A percentile compares a stretch with the other conserved stretches of the same genome.
Conservation (phyloP, 2,329 filamentous ascomycete genomes). For the Fusarium aywerte region DNA sequence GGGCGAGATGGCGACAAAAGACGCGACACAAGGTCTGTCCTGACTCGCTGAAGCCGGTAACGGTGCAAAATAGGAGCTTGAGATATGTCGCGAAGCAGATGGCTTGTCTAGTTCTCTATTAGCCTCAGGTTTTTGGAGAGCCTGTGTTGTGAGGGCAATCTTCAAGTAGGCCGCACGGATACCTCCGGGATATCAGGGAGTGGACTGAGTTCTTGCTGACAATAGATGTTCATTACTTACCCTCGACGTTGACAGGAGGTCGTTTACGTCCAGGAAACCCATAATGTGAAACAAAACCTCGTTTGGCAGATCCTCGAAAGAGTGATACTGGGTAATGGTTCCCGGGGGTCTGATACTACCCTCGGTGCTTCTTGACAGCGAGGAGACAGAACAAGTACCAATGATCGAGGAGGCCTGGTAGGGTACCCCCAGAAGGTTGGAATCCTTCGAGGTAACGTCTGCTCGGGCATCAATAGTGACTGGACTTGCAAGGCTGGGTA, state of each 20-base stretch:
- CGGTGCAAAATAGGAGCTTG: slow-evolving; percentile 73
- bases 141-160: neutral
- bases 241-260: slow-evolving; percentile 66
- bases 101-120: slow-evolving; percentile 62
- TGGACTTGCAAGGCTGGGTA: slow-evolving; percentile 38
- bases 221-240: slow-evolving; percentile 54
- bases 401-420: slow-evolving; percentile 9
- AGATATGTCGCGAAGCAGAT: slow-evolving; percentile 69
- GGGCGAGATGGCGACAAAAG: slow-evolving; percentile 68
- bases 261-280: slow-evolving; percentile 66
- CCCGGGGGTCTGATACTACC: neutral
- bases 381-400: neutral
- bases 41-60: slow-evolving; percentile 68
- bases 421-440: slow-evolving; percentile 23
- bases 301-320: slow-evolving; percentile 61
- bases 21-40: slow-evolving; percentile 64
- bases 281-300: slow-evolving; percentile 67
- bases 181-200: neutral
- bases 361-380: neutral
- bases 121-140: slow-evolving; percentile 27
- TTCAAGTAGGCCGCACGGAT: neutral
- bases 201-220: slow-evolving; percentile 6
- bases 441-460: slow-evolving; percentile 15
- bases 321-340: slow-evolving; percentile 15
- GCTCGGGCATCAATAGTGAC: slow-evolving; percentile 49